A percentile compares a stretch with the other conserved stretches of the same genome.
phyloP scores from a whole-genome alignment of 345 rosid genomes.

The Camelina hispida region DNA sequence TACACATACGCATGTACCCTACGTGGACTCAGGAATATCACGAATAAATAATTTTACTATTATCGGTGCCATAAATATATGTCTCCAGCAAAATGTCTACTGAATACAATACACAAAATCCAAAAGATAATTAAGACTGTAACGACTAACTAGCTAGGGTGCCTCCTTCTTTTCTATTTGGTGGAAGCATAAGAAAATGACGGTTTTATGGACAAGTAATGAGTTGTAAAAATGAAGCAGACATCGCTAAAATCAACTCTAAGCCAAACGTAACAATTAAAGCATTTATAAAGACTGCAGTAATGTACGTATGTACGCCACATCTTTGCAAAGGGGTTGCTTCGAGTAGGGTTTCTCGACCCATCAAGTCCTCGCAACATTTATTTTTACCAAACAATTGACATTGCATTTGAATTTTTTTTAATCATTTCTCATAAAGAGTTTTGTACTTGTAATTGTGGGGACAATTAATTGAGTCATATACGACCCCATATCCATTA shows the following conservation, averaged over 20 bases:
- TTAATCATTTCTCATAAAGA: not conserved
- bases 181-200: conserved; percentile 16
- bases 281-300: not conserved
- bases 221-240: not conserved
- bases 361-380: conserved; percentile 13
- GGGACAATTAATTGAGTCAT: conserved; percentile 12
- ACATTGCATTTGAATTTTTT: not conserved
- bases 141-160: not conserved
- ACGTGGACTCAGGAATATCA: conserved; percentile 30
- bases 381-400: conserved; percentile 18
- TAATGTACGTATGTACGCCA: conserved; percentile 2
- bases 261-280: conserved; percentile 27
- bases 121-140: not conserved
- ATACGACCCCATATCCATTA: conserved; percentile 25
- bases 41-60: not conserved
- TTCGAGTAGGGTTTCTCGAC: conserved; percentile 26
- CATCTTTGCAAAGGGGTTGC: conserved; percentile 1
- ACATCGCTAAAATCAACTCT: not conserved
- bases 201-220: not conserved
- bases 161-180: not conserved
- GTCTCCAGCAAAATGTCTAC: not conserved
- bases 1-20: conserved; percentile 1
- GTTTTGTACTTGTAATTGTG: conserved; percentile 12
- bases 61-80: not conserved
- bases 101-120: not conserved